Conservation (phyloP, 768 basidiomycete genomes). For the Gloeopeniophorella convolvens region DNA sequence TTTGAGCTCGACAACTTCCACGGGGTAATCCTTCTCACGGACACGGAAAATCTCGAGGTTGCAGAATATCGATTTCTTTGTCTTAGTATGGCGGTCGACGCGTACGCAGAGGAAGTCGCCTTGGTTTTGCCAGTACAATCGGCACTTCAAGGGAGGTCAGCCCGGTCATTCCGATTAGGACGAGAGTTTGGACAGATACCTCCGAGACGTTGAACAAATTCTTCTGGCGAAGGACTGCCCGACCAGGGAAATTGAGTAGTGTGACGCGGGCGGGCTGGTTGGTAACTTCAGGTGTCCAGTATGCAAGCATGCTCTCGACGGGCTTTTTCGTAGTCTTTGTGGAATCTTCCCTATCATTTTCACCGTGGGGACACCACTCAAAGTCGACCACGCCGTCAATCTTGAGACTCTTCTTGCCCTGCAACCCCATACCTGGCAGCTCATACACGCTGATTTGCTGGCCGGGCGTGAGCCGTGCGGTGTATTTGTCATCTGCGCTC, state of each 20-base stretch:
- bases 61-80: constrained; percentile 96
- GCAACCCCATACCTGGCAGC: constrained; percentile 86
- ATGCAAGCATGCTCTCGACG: constrained; percentile 89
- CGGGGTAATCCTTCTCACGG: constrained; percentile 95
- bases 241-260: constrained; percentile 82
- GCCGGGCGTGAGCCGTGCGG: constrained; percentile 82
- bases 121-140: constrained; percentile 97
- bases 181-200: constrained; percentile 40
- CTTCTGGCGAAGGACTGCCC: constrained; percentile 82
- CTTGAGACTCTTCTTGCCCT: constrained; percentile 95
- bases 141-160: constrained; percentile 54
- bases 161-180: not conserved
- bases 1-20: constrained; percentile 96
- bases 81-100: constrained; percentile 97
- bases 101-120: constrained; percentile 98
- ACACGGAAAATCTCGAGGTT: constrained; percentile 97
- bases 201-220: constrained; percentile 98
- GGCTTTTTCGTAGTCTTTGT: constrained; percentile 52
- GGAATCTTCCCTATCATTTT: constrained; percentile 75
- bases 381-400: constrained; percentile 97
- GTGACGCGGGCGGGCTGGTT: constrained; percentile 98
- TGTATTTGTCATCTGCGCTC: constrained; percentile 94
- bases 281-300: constrained; percentile 94
- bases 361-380: constrained; percentile 95
- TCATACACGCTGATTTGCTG: constrained; percentile 96